Percentiles rank a stretch among this genome's conserved stretches.
Conservation (phyloP, 2,329 filamentous ascomycete genomes). For the Reticulascus tulasneorum region DNA sequence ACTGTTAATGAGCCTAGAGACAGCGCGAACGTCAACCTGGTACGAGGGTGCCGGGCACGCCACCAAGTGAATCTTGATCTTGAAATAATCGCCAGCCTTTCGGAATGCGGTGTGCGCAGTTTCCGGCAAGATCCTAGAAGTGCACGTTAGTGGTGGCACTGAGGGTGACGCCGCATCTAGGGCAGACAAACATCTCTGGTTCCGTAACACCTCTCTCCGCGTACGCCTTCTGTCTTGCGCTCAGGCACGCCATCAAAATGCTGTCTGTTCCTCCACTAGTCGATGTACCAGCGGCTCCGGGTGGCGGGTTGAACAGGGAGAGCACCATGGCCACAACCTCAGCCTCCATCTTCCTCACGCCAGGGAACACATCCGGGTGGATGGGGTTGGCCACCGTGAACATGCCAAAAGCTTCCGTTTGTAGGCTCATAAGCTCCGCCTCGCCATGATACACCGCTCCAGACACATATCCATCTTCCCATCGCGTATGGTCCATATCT, state of each 20-base stretch:
- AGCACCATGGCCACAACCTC: slow-evolving; percentile 96
- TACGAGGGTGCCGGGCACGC: slow-evolving; percentile 80
- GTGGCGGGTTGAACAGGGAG: slow-evolving; percentile 76
- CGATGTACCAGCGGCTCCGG: slow-evolving; percentile 80
- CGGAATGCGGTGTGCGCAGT: slow-evolving; percentile 95
- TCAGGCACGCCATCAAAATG: slow-evolving; percentile 91
- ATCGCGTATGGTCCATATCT: slow-evolving; percentile 87
- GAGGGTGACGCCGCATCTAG: not conserved
- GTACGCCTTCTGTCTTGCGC: slow-evolving; percentile 84
- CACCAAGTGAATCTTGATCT: slow-evolving; percentile 89
- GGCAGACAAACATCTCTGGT: slow-evolving; percentile 78
- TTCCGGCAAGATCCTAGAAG: slow-evolving; percentile 84
- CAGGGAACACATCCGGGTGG: slow-evolving; percentile 96
- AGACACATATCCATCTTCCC: slow-evolving; percentile 93
- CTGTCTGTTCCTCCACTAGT: slow-evolving; percentile 94
- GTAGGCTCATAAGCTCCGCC: slow-evolving; percentile 72
- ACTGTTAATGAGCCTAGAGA: slow-evolving; percentile 82
- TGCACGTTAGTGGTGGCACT: slow-evolving; percentile 11
- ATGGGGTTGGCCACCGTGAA: slow-evolving; percentile 97
- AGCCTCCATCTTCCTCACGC: slow-evolving; percentile 98
- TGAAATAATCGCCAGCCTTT: slow-evolving; percentile 93
- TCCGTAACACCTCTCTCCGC: slow-evolving; percentile 82
- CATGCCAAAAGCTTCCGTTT: slow-evolving; percentile 88
- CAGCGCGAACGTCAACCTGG: slow-evolving; percentile 74
- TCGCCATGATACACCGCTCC: slow-evolving; percentile 97